These are phyloP conservation scores for Murraya paniculata DNA, from an alignment of 345 rosid species.

Conservation along the genomic window DNA sequence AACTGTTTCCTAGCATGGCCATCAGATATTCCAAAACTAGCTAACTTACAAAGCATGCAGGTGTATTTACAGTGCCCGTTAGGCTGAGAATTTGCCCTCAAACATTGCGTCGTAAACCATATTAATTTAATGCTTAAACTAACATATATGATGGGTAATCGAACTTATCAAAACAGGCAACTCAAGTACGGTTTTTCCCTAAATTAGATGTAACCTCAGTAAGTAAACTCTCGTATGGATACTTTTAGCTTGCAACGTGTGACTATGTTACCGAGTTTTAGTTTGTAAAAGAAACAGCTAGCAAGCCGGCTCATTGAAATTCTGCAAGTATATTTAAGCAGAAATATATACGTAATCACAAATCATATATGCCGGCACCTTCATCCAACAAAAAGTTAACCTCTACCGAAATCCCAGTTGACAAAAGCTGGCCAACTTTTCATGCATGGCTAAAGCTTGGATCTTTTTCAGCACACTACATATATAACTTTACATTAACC, in stretches of 20 bases:
- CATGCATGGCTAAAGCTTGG: slow-evolving; percentile 1
- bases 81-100: too few species aligned
- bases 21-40: too few species aligned
- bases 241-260: background rate
- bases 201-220: slow-evolving; percentile 8
- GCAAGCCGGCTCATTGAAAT: slow-evolving; percentile 18
- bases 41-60: too few species aligned
- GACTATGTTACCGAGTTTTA: too few species aligned
- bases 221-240: background rate
- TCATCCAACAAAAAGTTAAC: slow-evolving; percentile 1
- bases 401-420: slow-evolving; percentile 31
- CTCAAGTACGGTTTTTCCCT: background rate
- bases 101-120: too few species aligned
- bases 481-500: background rate
- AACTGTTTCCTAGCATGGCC: too few species aligned
- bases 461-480: slow-evolving; percentile 4
- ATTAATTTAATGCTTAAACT: too few species aligned
- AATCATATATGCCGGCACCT: slow-evolving; percentile 18
- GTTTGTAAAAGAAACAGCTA: background rate
- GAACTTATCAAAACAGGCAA: too few species aligned
- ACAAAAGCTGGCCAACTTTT: slow-evolving; percentile 36
- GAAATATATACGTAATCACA: background rate
- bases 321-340: background rate
- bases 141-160: too few species aligned
- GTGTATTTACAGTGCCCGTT: too few species aligned